Base-by-base conservation (phyloP, 257 asterid species). In the Solanum tacnaense region DNA sequence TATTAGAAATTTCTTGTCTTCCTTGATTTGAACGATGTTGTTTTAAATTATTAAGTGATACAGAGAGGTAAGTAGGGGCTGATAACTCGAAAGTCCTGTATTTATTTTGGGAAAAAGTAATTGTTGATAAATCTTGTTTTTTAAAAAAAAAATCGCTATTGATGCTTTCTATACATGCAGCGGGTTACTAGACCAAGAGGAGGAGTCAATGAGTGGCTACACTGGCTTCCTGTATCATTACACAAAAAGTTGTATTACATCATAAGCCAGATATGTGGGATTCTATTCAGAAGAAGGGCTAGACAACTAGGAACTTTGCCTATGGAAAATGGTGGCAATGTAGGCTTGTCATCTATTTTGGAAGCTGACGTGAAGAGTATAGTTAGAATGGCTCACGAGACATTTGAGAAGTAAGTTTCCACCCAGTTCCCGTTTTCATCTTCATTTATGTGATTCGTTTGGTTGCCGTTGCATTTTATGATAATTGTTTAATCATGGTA, bases 121-220 rank as follows among this genome's bases (percentile, higher is more conserved):
- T 29, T 82, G 39, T 49, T 31, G 41, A 29, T 82, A 67, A 31
- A 49, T 49, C 25, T 79, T 44, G 23, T 27, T 79, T 27, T 16
- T 2, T 15, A 29, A 29, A 29, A 29, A 29, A 29, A 29, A 9
- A 49, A 82, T 82, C 7, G 25, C 15, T 29, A 3, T 29, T 82
- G 86, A 18, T 88, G 87, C 85, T 88, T 41, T 82, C 67, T 76
- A 68, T 49, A 65, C 83, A 36, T 90, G 89, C 96, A 97, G 99
- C 92, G 99, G 87, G 99, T 96, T 83, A 95, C 97, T 23, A 94
- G 99, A 90, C 99, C 99, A 72, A 91, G 91, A 68, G 99, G 99
- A 91, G 99, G 99, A 90, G 88, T 95, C 89, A 97, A 96, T 91
- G 98, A 96, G 91, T 96, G 95, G 94, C 90, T 97, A 85, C 96